phyloP scores from a whole-genome alignment of 768 basidiomycete genomes.

The Lentinula lateritia region DNA sequence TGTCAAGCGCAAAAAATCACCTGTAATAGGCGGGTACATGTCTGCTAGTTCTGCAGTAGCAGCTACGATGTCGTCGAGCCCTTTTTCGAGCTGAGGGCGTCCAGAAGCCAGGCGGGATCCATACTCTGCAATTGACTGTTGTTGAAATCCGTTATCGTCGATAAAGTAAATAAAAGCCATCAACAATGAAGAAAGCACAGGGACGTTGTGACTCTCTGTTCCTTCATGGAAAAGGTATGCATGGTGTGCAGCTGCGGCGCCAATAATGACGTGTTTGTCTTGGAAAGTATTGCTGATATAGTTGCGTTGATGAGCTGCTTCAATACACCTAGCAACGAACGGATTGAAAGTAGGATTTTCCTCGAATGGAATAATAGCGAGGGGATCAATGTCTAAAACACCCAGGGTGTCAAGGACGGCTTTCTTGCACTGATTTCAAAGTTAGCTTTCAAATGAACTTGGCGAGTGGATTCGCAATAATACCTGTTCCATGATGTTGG shows the following conservation, averaged over 20 bases:
- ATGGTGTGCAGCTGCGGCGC: neutral
- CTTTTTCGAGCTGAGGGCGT: constrained; percentile 1
- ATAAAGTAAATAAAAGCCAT: neutral
- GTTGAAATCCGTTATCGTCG: neutral
- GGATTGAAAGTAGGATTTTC: constrained; percentile 5
- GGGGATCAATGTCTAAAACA: constrained; percentile 5
- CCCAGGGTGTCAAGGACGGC: constrained; percentile 8
- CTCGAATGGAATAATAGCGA: constrained; percentile 6
- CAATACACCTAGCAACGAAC: constrained; percentile 6
- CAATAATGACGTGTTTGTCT: constrained; percentile 5
- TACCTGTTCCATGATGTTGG: neutral
- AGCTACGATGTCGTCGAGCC: neutral
- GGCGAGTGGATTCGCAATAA: too few species aligned
- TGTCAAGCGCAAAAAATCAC: constrained; percentile 7
- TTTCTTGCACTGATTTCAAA: neutral
- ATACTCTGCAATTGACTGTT: neutral
- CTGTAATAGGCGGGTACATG: constrained; percentile 2
- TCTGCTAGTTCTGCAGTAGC: neutral
- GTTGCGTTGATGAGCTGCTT: constrained; percentile 1
- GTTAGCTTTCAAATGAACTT: neutral
- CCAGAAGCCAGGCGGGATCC: neutral
- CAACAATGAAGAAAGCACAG: neutral
- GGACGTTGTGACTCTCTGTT: neutral
- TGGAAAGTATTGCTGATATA: constrained; percentile 5
- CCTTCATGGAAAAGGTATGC: neutral